phyloP scores from a whole-genome alignment of 257 asterid genomes.

The Misopates orontium region DNA sequence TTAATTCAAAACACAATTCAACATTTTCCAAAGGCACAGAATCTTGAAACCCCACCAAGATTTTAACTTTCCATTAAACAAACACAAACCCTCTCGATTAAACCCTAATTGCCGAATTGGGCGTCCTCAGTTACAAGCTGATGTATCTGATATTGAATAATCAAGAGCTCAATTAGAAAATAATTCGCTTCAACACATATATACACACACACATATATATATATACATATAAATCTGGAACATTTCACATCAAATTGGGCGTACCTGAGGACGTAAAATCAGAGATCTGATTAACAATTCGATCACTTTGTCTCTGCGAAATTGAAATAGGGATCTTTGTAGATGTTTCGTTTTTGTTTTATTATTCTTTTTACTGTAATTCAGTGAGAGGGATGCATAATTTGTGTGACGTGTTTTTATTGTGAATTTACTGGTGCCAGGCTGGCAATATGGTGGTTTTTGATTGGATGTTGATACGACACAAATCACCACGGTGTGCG shows the following conservation, averaged over 20 bases:
- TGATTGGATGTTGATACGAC: slow-evolving; percentile 9
- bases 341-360: neutral
- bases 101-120: neutral
- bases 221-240: neutral
- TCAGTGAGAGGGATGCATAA: neutral
- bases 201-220: neutral
- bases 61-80: slow-evolving; percentile 8
- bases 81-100: neutral
- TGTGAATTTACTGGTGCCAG: neutral
- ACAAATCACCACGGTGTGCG: neutral
- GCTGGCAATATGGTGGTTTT: neutral
- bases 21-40: neutral
- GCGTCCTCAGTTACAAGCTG: neutral
- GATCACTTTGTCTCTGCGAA: neutral
- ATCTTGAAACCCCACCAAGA: slow-evolving; percentile 21
- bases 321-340: neutral
- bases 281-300: slow-evolving; percentile 3
- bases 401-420: slow-evolving; percentile 1
- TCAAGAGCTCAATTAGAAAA: neutral
- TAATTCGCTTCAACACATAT: neutral
- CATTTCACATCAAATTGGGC: neutral
- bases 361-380: neutral
- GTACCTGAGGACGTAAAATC: neutral
- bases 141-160: slow-evolving; percentile 1
- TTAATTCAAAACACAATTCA: slow-evolving; percentile 15